Base-by-base conservation (phyloP, 352 stramenopile species). In the Phytophthora aleatoria region DNA sequence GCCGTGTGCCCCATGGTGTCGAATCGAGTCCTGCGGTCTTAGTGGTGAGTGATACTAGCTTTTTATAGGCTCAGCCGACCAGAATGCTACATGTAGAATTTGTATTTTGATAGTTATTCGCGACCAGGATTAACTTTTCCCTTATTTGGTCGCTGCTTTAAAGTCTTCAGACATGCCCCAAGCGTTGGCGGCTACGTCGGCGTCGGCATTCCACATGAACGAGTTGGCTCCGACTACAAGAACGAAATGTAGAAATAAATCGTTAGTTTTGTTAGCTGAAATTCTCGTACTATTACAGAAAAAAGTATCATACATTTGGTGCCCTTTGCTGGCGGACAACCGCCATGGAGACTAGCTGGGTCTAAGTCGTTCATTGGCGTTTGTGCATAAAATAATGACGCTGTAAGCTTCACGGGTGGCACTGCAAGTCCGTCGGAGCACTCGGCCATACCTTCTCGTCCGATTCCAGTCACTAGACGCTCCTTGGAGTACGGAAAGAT, bases 401-500 rank as follows among this genome's bases (percentile, higher is more conserved):
- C 81, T n/a, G 72, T 81, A 42, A 90, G 70, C 54, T 88, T 89
- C n/a, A 69, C 75, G 6, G 82, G 81, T 2, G 75, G 83, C 28
- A 93, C 79, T 6, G 82, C 77, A 9, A 89, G 75, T 9, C 84
- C 80, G 20, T 89, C 73, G 11, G 76, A 89, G 61, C 81, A 92
- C 61, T 89, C 81, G 3, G 50, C 38, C 79, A 90, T 92, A 26
- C 81, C 83, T 30, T 85, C 71, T 27, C 83, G 81, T 53, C 83
- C 61, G 57, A 90, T 90, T 45, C 66, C 65, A 15, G 81, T 89
- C 57, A 84, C 68, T 24, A 87, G 28, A 9, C 76, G 71, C 67
- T 83, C 72, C 20, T 74, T 86, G 28, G 78, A 90, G 69, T 91
- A 89, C 31, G 79, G 95, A 71, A 99, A 98, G 15, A 98, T 86